Evolutionary conservation across 164 flowering plant species (phyloP), one percentile per base, ranked within the genome.

Genomic region (Houttuynia cordata): DNA sequence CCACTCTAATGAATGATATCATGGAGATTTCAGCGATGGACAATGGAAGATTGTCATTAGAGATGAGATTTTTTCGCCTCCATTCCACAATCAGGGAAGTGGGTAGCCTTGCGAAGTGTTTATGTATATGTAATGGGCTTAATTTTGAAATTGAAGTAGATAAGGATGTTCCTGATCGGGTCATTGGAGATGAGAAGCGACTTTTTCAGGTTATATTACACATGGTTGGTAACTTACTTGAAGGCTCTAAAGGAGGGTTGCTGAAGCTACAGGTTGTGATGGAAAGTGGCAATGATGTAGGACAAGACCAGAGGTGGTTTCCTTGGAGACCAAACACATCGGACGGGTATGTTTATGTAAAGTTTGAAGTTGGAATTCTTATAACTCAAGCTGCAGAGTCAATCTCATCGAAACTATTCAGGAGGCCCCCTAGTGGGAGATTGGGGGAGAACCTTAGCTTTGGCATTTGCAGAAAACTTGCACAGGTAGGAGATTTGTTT

Each of bases 201-300:
- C 78, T 89, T 59, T 82, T 93, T 66, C 98, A 93, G 78, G 96
- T 90, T 59, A 83, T 93, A 61, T 58, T 93, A 71, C 98, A 93
- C 74, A 86, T 87, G 88, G 73, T 93, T 64, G 90, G 94, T 24
- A 87, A 70, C 76, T 72, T 87, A 40, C 66, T 93, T 79, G 72
- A 74, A 63, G 66, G 78, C 51, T 69, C 67, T 60, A 67, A 65
- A 58, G 70, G 69, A 63, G 87, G 84, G 41, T 56, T 59, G 18
- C 68, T 85, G 20, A 64, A 57, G 14, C 64, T 88, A 64, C 68
- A 81, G 42, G 80, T 81, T 20, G 59, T 57, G 34, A 47, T 71
- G 8, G 84, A 79, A 25, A 71, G 65, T 56, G 79, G 73, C 57
- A 85, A 80, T 68, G 73, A 67, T 57, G 83, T 72, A 42, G 70